Conservation (phyloP, 495 filamentous ascomycete species). For the Evansstolkia leycettana region DNA sequence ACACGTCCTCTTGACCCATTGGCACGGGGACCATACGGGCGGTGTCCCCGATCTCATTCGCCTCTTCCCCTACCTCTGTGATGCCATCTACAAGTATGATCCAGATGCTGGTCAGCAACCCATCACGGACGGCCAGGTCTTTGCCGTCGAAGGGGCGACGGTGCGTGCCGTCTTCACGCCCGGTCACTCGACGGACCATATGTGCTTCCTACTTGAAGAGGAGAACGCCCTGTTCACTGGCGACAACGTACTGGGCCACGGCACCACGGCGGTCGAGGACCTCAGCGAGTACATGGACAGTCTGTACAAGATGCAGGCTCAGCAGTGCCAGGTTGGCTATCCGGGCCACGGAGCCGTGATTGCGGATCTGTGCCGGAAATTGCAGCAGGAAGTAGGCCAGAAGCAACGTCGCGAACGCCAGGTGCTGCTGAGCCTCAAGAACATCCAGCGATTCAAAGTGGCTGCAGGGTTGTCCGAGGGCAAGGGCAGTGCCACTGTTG, state of each 20-base stretch:
- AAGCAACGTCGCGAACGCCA: constrained; percentile 25
- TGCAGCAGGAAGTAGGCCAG: constrained; percentile 16
- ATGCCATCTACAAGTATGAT: constrained; percentile 27
- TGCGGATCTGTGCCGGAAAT: constrained; percentile 18
- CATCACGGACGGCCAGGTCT: constrained; percentile 25
- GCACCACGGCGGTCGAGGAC: constrained; percentile 24
- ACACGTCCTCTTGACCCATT: constrained; percentile 60
- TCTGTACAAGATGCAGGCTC: constrained; percentile 17
- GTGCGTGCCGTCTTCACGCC: constrained; percentile 26
- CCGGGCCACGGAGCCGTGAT: constrained; percentile 30
- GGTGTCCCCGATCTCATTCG: constrained; percentile 55
- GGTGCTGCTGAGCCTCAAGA: constrained; percentile 17
- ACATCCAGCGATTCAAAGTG: no score
- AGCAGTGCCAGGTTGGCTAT: constrained; percentile 22
- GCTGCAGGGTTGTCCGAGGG: constrained; percentile 2
- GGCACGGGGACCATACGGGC: constrained; percentile 69
- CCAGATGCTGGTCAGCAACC: constrained; percentile 35
- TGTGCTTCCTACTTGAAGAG: constrained; percentile 37
- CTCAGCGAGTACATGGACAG: constrained; percentile 25
- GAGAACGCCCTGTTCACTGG: constrained; percentile 77
- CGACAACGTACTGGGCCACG: constrained; percentile 48
- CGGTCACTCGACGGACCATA: constrained; percentile 34
- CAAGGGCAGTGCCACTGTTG: constrained; percentile 21
- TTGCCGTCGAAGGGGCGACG: constrained; percentile 27
- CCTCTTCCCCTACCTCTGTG: constrained; percentile 33